Conservation (phyloP, 2,329 filamentous ascomycete species). For the Ophiosphaerella narmari region DNA sequence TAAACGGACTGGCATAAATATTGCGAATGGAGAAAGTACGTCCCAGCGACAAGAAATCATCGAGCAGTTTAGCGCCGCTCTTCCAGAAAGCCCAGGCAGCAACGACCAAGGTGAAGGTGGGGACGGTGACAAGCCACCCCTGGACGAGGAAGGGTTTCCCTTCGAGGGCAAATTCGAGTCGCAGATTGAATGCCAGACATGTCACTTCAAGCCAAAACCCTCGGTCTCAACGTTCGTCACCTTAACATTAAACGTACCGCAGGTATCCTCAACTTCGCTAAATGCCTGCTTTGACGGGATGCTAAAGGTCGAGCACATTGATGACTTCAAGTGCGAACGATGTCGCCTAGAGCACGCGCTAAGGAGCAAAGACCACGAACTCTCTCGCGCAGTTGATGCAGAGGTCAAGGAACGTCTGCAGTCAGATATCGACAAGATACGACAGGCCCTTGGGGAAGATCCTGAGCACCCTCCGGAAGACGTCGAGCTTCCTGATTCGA, state of each 20-base stretch:
- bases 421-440: conserved; percentile 67
- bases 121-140: conserved; percentile 14
- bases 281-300: conserved; percentile 90
- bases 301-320: conserved; percentile 93
- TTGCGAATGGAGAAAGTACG: conserved; percentile 22
- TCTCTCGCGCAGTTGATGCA: conserved; percentile 48
- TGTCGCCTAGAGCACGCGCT: conserved; percentile 85
- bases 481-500: conserved; percentile 74
- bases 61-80: conserved; percentile 26
- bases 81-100: conserved; percentile 23
- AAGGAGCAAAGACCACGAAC: conserved; percentile 64
- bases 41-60: conserved; percentile 29
- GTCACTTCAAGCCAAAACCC: conserved; percentile 85
- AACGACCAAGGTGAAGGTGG: conserved; percentile 36
- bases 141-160: conserved; percentile 75
- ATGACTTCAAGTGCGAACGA: conserved; percentile 94
- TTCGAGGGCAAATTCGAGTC: conserved; percentile 91
- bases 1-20: conserved; percentile 30
- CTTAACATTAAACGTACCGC: conserved; percentile 87
- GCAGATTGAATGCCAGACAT: conserved; percentile 91
- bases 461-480: conserved; percentile 77
- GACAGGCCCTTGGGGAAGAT: conserved; percentile 73
- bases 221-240: conserved; percentile 87
- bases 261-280: conserved; percentile 75
- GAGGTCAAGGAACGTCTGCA: conserved; percentile 56